Conservation (phyloP, 495 filamentous ascomycete genomes). For the Alectoria sarmentosa region DNA sequence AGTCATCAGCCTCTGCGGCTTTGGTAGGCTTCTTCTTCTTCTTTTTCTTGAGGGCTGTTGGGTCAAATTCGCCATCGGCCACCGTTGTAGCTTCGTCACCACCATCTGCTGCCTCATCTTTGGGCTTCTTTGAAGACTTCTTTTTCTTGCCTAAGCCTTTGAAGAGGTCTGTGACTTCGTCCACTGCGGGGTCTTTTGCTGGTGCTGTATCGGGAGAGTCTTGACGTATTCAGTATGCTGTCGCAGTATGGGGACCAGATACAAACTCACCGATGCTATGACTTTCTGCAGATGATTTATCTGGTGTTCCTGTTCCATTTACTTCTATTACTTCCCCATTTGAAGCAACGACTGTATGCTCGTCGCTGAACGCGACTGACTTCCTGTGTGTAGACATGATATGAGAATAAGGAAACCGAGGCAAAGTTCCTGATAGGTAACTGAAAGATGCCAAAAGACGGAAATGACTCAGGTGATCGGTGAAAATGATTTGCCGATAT, state of each 20-base stretch:
- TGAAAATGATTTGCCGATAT: no score
- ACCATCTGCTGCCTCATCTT: slow-evolving; percentile 49
- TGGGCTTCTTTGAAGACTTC: slow-evolving; percentile 53
- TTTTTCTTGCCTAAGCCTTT: slow-evolving; percentile 86
- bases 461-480: slow-evolving; percentile 1
- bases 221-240: slow-evolving; percentile 25
- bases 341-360: slow-evolving; percentile 71
- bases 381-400: slow-evolving; percentile 54
- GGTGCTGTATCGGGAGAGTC: slow-evolving; percentile 26
- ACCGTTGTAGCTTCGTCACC: slow-evolving; percentile 49
- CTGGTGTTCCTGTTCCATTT: slow-evolving; percentile 52
- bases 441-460: background rate
- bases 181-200: slow-evolving; percentile 52
- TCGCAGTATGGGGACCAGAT: slow-evolving; percentile 17
- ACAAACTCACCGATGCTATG: slow-evolving; percentile 56
- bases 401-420: background rate
- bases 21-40: slow-evolving; percentile 89
- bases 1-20: slow-evolving; percentile 60
- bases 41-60: slow-evolving; percentile 80
- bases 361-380: slow-evolving; percentile 84
- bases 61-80: slow-evolving; percentile 64
- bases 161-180: slow-evolving; percentile 68
- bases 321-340: slow-evolving; percentile 73
- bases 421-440: no score
- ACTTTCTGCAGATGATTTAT: slow-evolving; percentile 62